These are phyloP conservation scores for Fusarium dlaminii DNA, from an alignment of 2,329 filamentous ascomycete genomes.

Conservation along the genomic window DNA sequence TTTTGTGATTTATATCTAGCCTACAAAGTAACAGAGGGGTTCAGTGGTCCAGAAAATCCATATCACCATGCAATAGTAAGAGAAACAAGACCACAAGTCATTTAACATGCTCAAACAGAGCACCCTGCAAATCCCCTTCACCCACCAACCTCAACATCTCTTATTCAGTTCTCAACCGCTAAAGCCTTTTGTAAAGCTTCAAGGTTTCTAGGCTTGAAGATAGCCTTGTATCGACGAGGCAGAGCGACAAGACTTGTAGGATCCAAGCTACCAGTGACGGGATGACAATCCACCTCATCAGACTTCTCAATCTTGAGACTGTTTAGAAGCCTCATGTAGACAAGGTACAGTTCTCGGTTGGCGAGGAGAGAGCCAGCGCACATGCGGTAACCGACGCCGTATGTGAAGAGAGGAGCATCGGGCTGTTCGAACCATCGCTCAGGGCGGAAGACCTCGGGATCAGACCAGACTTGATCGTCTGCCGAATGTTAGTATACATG, in stretches of 20 bases:
- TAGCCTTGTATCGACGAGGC: constrained; percentile 65
- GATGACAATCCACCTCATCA: constrained; percentile 66
- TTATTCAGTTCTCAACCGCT: neutral
- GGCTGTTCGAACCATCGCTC: constrained; percentile 68
- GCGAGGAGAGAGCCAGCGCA: constrained; percentile 66
- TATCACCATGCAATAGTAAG: neutral
- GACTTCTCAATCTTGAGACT: constrained; percentile 67
- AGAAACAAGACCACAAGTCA: rapidly evolving
- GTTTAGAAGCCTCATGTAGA: constrained; percentile 70
- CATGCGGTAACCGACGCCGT: constrained; percentile 74
- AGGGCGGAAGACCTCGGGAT: constrained; percentile 65
- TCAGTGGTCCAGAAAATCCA: neutral
- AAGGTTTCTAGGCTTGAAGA: constrained; percentile 62
- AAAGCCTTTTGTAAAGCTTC: constrained; percentile 31
- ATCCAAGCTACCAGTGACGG: constrained; percentile 67
- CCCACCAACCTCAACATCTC: too few relatives aligned
- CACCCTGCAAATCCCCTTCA: rapidly evolving
- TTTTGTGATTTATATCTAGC: neutral
- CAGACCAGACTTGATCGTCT: constrained; percentile 45
- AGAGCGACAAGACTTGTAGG: constrained; percentile 70
- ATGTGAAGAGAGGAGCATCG: constrained; percentile 71
- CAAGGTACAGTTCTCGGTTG: constrained; percentile 71
- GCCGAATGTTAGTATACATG: neutral
- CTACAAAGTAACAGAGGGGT: neutral
- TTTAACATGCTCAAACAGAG: too few relatives aligned